Base-by-base conservation (phyloP, 768 basidiomycete genomes). In the Cystobasidium ongulense region DNA sequence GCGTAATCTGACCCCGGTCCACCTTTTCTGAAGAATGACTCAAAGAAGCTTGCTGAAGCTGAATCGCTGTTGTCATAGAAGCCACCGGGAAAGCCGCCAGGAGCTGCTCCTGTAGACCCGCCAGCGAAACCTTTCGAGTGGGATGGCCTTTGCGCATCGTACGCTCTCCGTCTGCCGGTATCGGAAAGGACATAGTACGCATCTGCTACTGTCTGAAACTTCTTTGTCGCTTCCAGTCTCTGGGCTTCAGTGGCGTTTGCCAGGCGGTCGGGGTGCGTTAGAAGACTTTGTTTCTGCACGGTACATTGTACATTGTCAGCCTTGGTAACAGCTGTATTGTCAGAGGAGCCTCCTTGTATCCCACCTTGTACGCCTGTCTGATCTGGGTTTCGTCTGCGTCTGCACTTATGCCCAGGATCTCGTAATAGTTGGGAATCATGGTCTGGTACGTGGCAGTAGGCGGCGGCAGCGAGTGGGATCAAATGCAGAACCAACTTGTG, bases 181-280 rank as follows among this genome's bases (percentile, higher is more conserved):
- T 75, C 74, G 3, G 70, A 66, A 21, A 75, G 70, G 7, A 75
- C 74, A 61, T 63, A 72, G 23, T 72, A 72, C 27, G 72, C 72
- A 33, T 73, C 72, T 1, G 72, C 72, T 23, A 73, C 72, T 1
- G 38, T 64, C 41, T 73, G 72, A 29, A 73, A 73, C 35, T 73
- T 64, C 43, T 53, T 63, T 2, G 72, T 73, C 1, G 72, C 72
- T 17, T 64, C 61, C 17, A 23, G 23, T 27, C 63, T 13, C 63
- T 75, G 53, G 27, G 70, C 46, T 31, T 74, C 65, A 5, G 63
- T 74, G 29, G 73, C 63, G 61, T 66, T 74, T 39, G 50, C 50
- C 17, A 64, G 38, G 41, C 68, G 52, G 53, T 71, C 68, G 18
- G 68, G 68, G 43, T 71, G 68, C 2, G 50, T 54, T 7, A 57